phyloP scores from a whole-genome alignment of 345 rosid genomes.

The Gynandropsis gynandra region DNA sequence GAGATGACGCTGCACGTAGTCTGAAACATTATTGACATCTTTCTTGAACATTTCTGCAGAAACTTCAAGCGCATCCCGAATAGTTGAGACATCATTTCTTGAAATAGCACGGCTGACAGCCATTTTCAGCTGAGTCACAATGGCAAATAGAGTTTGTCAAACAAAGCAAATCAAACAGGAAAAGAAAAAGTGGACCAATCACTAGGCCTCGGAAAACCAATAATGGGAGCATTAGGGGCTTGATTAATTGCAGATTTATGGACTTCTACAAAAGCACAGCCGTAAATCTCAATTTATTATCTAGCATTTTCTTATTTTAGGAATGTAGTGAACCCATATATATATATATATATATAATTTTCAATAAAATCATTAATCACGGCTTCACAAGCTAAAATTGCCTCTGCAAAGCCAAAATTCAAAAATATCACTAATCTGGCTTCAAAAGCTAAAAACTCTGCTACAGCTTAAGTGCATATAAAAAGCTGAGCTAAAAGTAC shows the following conservation, averaged over 20 bases:
- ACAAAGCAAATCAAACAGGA: background rate
- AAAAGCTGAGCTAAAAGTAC: constrained; percentile 11
- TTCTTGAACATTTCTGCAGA: constrained; percentile 96
- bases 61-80: constrained; percentile 93
- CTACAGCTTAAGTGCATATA: constrained; percentile 11
- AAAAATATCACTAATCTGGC: background rate
- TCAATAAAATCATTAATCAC: too few species aligned
- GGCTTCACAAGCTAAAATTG: too few species aligned
- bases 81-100: constrained; percentile 78
- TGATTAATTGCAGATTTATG: too few species aligned
- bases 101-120: constrained; percentile 91
- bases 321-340: background rate
- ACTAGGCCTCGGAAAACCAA: too few species aligned
- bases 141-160: constrained; percentile 11
- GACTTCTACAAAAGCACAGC: too few species aligned
- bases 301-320: background rate
- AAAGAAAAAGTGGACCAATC: too few species aligned
- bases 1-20: constrained; percentile 91
- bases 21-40: constrained; percentile 85
- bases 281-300: too few species aligned
- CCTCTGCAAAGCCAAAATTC: background rate
- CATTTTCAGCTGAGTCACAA: constrained; percentile 72
- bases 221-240: too few species aligned
- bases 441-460: background rate
- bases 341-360: too few species aligned